Base-by-base conservation (phyloP, 2,329 filamentous ascomycete genomes). In the Chaetoscypha palmicola region DNA sequence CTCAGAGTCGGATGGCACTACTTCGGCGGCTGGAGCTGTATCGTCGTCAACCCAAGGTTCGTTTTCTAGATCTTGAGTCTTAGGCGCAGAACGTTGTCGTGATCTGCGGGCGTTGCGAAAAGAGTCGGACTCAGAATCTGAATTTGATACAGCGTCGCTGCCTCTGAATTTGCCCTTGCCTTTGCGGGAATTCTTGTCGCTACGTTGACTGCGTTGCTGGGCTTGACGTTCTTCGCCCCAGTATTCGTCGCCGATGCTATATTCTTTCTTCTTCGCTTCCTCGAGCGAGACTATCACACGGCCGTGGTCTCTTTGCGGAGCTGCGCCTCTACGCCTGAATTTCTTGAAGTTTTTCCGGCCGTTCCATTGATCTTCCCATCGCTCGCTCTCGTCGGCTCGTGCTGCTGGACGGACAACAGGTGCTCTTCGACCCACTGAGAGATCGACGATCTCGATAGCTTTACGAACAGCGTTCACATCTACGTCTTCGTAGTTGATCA, bases 261-360 rank as follows among this genome's bases (percentile, higher is more conserved):
- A 76, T 16, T 73, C 71, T 48, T 74, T 76, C 46, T 69, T 71
- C 43, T 71, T 71, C 1, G 75, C 73, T 58, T 81, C 78, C 53
- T 84, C 76, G 1, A 86, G 64, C 0, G 71, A 68, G 10, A 86
- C 78, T 40, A 86, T 79, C 0, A 63, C 64, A 11, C 50, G 53
- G 8, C 53, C 32, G 36, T 41, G 49, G 62, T 58, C 53, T 64
- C 55, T 56, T 62, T 41, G 50, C 47, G 5, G 48, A 49, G n/a
- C 54, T 28, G 74, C 74, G 19, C 77, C 81, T 41, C 77, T 71
- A 43, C 71, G 72, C 17, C 74, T 72, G 59, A 98, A 98, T 56
- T 79, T 85, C 64, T 98, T 98, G 68, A 95, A 98, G 60, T 98
- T 97, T 64, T 88, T 91, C 33, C 91, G 76, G 1, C 91, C 92